A percentile compares a stretch with the other conserved stretches of the same genome.
These are phyloP conservation scores for Cornus florida DNA, from an alignment of 148 eudicot genomes.

Conservation along the genomic window DNA sequence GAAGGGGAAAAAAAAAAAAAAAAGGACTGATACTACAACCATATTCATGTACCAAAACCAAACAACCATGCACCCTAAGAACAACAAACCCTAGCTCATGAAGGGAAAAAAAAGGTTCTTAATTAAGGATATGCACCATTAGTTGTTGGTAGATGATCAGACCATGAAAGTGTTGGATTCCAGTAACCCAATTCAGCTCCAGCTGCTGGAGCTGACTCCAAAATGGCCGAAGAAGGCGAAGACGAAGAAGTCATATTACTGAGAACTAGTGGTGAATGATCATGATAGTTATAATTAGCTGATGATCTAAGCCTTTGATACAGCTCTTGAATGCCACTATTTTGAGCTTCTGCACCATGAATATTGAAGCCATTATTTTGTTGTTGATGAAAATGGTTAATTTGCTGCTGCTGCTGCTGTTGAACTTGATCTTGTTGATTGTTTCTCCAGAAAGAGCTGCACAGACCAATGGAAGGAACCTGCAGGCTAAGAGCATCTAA, in stretches of 20 bases:
- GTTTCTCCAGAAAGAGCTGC: constrained; percentile 38
- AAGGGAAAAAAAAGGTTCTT: constrained; percentile 6
- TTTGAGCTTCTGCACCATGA: constrained; percentile 35
- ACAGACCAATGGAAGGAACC: constrained; percentile 31
- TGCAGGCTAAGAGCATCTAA: constrained; percentile 35
- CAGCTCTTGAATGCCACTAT: constrained; percentile 38
- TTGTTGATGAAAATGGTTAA: background rate
- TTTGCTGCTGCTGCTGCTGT: background rate
- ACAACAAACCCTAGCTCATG: constrained; percentile 13
- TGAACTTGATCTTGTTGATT: constrained; percentile 17
- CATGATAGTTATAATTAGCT: constrained; percentile 20
- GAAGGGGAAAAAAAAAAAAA: background rate
- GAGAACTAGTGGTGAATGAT: constrained; percentile 26
- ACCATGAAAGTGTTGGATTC: constrained; percentile 48
- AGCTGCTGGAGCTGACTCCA: constrained; percentile 48
- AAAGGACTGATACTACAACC: constrained; percentile 1
- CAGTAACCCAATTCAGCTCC: constrained; percentile 31
- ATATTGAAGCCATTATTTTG: constrained; percentile 32
- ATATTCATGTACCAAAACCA: constrained; percentile 20
- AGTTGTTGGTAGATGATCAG: constrained; percentile 58
- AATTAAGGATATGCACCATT: constrained; percentile 61
- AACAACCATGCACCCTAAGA: background rate
- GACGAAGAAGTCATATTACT: constrained; percentile 29
- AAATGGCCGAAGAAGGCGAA: constrained; percentile 22
- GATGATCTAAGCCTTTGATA: constrained; percentile 61